Evolutionary conservation across 1,139 yeast species (phyloP), one percentile per base, ranked within the genome.

Genomic region (Blastobotrys aristatus): DNA sequence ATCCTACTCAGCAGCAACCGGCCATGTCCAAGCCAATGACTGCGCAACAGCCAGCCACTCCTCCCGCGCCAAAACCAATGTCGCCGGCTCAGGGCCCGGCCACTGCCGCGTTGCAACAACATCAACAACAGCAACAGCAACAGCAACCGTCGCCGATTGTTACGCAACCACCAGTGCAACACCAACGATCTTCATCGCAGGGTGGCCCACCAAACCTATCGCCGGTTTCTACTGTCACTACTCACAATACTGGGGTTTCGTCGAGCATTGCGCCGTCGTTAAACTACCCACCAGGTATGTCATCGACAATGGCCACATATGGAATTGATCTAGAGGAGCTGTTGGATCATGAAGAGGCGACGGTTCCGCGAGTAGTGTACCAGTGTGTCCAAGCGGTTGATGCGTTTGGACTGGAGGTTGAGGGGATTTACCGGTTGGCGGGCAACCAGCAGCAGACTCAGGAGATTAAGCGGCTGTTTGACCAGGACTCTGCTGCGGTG

Each of bases 301-400:
- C 63, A 39, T 31, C 44, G 17, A 46, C 56, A 50, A 47, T 66
- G 50, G 61, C 68, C 64, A 83, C 90, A 0, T 90, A 85, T 69
- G 97, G 96, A 0, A 80, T 82, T 0, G 82, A 95, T 0, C 73
- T 92, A 18, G 95, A 85, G 54, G 80, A 77, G 8, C 69, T 87
- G 43, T 79, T 89, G 22, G 84, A 82, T 53, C 80, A 76, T 57
- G 96, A 95, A 52, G 96, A 88, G 46, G 95, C 87, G 56, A 83
- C 87, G 65, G 96, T 90, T 2, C 97, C 98, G 1, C 75, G 86
- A n/a, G 77, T 90, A 43, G 97, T 90, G 8, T 82, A 84, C 56
- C 87, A 84, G 61, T 90, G 97, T 71, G 84, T 90, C 47, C 84
- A 84, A 54, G 84, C 90, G 7, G 80, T 92, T 40, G 97, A 92